Base-by-base conservation (phyloP, 441 rosid species). In the Iberis amara region DNA sequence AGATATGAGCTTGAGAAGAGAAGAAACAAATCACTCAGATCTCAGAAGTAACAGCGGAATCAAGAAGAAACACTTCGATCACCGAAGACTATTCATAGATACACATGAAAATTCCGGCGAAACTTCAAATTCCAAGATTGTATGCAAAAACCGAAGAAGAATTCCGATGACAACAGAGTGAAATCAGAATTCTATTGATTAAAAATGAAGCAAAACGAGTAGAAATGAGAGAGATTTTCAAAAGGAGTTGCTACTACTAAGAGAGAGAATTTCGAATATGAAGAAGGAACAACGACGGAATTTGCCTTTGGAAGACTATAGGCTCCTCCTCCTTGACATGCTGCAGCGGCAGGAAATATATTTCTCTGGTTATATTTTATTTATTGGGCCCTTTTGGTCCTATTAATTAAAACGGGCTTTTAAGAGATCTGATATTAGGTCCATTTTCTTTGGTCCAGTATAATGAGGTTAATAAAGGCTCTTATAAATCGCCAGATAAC, bases 21-120 rank as follows among this genome's bases (percentile, higher is more conserved):
- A 42, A 27, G 9, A 18, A 44, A 13, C 8, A 28, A 44, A 11
- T 9, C 44, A 40, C 30, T 61, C 71, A 65, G 79, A 75, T 71
- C 79, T 71, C 66, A 39, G 1, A 37, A 32, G 51, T 50, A 35
- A 39, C 13, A 39, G 4, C 28, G 18, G 40, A 52, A 66, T 59
- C 45, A 27, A 62, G 46, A 24, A 15, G 44, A 42, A 44, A 35
- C 26, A 11, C 39, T 57, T 52, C 3, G 52, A 62, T 56, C 68
- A 52, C 31, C 59, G 32, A 14, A 15, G 52, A 37, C 18, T 31
- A 14, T 18, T 32, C 36, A 41, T 11, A 8, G 10, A 11, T 15
- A 6, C 11, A 13, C 11, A 24, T 8, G 13, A 7, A 36, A 32
- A 52, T 57, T 35, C 47, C 57, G 44, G 15, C 41, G 45, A 47